Conservation (phyloP, 805 yeast species). For the Pichia occidentalis region DNA sequence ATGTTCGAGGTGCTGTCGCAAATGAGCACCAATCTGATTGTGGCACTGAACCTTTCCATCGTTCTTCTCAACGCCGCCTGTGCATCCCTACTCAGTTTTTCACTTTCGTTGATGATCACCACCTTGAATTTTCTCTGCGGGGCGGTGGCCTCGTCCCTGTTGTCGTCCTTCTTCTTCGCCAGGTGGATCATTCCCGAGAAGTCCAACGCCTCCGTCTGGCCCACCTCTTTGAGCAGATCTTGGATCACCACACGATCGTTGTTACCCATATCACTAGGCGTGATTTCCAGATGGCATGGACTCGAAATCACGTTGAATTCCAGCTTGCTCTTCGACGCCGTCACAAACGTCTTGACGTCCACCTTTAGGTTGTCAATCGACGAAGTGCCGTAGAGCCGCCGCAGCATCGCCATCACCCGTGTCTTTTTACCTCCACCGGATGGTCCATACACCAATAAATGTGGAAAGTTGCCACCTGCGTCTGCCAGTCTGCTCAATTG, state of each 20-base stretch:
- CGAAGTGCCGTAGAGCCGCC: conserved; percentile 75
- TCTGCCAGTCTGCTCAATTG: conserved; percentile 45
- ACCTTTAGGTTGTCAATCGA: conserved; percentile 74
- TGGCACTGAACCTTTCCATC: conserved; percentile 89
- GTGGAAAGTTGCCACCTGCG: conserved; percentile 81
- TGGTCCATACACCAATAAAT: conserved; percentile 87
- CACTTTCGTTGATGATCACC: conserved; percentile 88
- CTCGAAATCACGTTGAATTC: conserved; percentile 93
- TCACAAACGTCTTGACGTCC: conserved; percentile 78
- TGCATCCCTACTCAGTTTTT: conserved; percentile 82
- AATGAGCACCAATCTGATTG: conserved; percentile 74
- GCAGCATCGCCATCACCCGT: conserved; percentile 71
- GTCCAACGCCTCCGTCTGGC: conserved; percentile 94
- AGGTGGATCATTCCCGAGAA: conserved; percentile 39
- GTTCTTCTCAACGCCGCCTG: conserved; percentile 94
- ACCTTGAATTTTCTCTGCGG: conserved; percentile 57
- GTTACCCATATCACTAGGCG: conserved; percentile 95
- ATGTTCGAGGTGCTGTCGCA: conserved; percentile 89
- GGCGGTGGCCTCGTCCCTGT: neutral
- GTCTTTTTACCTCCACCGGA: conserved; percentile 97
- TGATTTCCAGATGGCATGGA: conserved; percentile 85
- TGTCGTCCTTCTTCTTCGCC: conserved; percentile 8
- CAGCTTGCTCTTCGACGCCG: conserved; percentile 65
- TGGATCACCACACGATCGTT: conserved; percentile 94
- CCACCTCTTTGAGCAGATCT: conserved; percentile 87